Base-by-base conservation (phyloP, 768 basidiomycete species). In the Suillus cothurnatus region DNA sequence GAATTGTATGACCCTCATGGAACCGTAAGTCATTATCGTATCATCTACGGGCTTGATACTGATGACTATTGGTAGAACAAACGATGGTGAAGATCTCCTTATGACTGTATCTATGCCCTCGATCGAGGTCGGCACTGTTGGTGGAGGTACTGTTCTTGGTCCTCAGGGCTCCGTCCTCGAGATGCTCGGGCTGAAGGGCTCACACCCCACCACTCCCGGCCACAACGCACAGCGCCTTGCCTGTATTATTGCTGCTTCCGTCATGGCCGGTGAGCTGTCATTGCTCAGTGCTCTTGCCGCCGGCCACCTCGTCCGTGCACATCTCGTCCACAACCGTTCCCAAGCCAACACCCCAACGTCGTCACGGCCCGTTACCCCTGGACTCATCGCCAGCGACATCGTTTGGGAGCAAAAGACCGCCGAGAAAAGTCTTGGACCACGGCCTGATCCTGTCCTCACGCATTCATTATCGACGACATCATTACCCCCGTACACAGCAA, bases 1-100 rank as follows among this genome's bases (percentile, higher is more conserved):
- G 45, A 96, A 94, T 75, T 99, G 97, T 78, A 97, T 99, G 83
- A 99, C 97, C 1, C 81, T 98, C 56, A 99, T 99, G 97, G 97
- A 99, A 78, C 89, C 95, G 92, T 97, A 76, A 78, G 94, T 92
- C 4, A 12, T 70, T 63, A 53, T 64, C 39, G 53, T 52, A 69
- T 43, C 21, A 47, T 61, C 21, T 58, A 26, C 66, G 38, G 17
- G 61, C 34, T 62, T 67, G 60, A 47, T 58, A 61, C 17, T 0
- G 31, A 23, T 69, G 26, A 64, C 61, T 28, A 4, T 68, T 64
- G 58, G n/a, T 70, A 96, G 94, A 65, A 90, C 86, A 23, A 97
- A 99, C 78, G 85, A 90, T 68, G 94, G 92, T 61, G 82, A 93
- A 70, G 97, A 99, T 74, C 84, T 99, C 2, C 85, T 99, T 62